Percentiles rank a stretch among this genome's conserved stretches.
These are phyloP conservation scores for Neurospora hispaniola DNA, from an alignment of 495 filamentous ascomycete genomes.

Conservation along the genomic window DNA sequence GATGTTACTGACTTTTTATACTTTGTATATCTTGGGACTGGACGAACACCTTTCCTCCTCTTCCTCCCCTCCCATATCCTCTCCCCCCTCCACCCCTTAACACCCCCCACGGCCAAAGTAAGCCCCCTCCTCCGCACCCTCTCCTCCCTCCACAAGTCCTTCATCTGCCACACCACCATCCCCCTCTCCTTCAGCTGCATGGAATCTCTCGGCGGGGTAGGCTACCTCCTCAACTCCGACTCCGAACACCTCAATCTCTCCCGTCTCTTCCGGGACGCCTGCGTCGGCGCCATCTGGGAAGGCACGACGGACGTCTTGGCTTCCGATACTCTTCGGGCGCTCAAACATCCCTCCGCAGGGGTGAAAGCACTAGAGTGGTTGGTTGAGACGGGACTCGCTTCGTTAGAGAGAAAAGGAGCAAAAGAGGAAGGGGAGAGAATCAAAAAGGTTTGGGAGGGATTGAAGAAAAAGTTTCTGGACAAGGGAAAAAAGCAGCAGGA, in stretches of 20 bases:
- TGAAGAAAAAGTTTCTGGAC: constrained; percentile 11
- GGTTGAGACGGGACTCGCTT: constrained; percentile 7
- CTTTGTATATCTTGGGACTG: constrained; percentile 37
- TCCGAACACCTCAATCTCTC: constrained; percentile 55
- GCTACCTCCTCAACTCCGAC: constrained; percentile 54
- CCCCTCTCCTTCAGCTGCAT: constrained; percentile 52
- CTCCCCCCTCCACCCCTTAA: neutral
- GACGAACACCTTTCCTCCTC: constrained; percentile 5
- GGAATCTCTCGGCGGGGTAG: constrained; percentile 64
- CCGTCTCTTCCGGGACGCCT: constrained; percentile 52
- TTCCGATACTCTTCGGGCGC: constrained; percentile 48
- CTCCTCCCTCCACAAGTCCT: constrained; percentile 56
- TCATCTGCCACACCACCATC: constrained; percentile 41
- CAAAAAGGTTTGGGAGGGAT: constrained; percentile 12
- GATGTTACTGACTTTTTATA: constrained; percentile 52
- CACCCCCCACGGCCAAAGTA: constrained; percentile 4
- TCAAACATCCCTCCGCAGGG: constrained; percentile 27
- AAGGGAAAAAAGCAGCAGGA: constrained; percentile 6
- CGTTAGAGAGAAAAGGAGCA: neutral
- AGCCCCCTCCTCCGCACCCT: constrained; percentile 48
- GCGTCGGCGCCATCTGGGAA: constrained; percentile 63
- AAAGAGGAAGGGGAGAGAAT: neutral
- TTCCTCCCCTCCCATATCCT: too few relatives aligned
- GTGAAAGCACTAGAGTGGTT: constrained; percentile 32
- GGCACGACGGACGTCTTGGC: constrained; percentile 64